Evolutionary conservation across 225 moss, liverwort and hornwort genomes (phyloP).

Genomic region (Pleurozium schreberi): DNA sequence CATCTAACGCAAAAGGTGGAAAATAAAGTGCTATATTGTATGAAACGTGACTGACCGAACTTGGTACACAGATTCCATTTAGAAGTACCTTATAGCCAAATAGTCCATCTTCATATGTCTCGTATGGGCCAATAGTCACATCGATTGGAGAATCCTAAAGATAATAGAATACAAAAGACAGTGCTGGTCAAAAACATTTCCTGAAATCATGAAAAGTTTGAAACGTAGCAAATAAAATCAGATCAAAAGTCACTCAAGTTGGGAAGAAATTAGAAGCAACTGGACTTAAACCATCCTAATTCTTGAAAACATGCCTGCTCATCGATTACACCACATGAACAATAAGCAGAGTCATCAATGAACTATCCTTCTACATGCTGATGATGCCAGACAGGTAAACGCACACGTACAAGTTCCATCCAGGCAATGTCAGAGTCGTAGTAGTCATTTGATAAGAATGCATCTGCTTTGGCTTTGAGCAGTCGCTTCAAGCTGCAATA

Average conservation of each 20-base stretch:
- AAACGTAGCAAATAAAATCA: neutral
- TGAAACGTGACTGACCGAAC: neutral
- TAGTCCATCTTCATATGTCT: conserved; percentile 86
- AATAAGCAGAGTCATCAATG: neutral
- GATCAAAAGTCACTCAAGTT: neutral
- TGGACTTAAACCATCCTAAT: neutral
- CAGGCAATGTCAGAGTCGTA: conserved; percentile 95
- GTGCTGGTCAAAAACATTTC: neutral
- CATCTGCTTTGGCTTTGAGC: conserved; percentile 75
- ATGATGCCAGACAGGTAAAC: neutral
- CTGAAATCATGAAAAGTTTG: neutral
- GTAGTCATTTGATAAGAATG: conserved; percentile 87
- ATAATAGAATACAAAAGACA: neutral
- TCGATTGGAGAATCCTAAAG: conserved; percentile 81
- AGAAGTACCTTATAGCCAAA: conserved; percentile 86
- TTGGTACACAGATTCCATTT: neutral
- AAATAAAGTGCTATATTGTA: neutral
- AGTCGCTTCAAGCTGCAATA: conserved; percentile 67
- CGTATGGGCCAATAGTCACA: conserved; percentile 96
- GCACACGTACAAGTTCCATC: conserved; percentile 82
- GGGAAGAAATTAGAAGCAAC: neutral
- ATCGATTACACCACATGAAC: neutral
- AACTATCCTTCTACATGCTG: neutral
- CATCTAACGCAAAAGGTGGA: neutral
- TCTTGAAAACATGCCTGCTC: neutral